Evolutionary conservation across 176 grass and related monocot species (phyloP).

Genomic region (Zoysia pacifica): DNA sequence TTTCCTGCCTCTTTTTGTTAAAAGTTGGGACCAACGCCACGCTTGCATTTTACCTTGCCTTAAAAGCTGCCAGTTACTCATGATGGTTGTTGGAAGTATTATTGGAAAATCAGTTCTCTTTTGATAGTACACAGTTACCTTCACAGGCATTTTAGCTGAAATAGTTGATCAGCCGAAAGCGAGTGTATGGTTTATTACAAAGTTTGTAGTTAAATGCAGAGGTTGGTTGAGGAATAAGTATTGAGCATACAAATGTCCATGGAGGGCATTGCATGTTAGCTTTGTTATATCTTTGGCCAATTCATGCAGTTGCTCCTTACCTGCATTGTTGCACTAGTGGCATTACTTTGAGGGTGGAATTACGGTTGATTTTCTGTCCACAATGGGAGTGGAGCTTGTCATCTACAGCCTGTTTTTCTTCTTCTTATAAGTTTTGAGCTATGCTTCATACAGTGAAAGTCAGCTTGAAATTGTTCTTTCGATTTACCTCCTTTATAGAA

Average conservation of each 20-base stretch:
- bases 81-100: background rate
- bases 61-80: background rate
- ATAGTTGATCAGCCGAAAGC: background rate
- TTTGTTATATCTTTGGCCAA: constrained; percentile 10
- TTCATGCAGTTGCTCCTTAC: constrained; percentile 19
- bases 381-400: constrained; percentile 2
- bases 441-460: background rate
- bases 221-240: constrained; percentile 17
- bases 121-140: background rate
- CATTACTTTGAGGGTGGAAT: constrained; percentile 27
- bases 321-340: constrained; percentile 39
- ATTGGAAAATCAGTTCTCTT: background rate
- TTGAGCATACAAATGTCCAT: background rate
- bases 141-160: background rate
- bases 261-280: constrained; percentile 22
- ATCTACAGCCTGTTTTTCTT: constrained; percentile 2
- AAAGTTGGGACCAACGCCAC: background rate
- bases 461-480: background rate
- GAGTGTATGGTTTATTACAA: constrained; percentile 9
- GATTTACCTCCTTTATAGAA: background rate
- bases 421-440: background rate
- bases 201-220: constrained; percentile 10
- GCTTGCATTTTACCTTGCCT: background rate
- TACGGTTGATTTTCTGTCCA: constrained; percentile 29
- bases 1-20: background rate